These are phyloP conservation scores for Imleria badia DNA, from an alignment of 768 basidiomycete species.

Conservation along the genomic window DNA sequence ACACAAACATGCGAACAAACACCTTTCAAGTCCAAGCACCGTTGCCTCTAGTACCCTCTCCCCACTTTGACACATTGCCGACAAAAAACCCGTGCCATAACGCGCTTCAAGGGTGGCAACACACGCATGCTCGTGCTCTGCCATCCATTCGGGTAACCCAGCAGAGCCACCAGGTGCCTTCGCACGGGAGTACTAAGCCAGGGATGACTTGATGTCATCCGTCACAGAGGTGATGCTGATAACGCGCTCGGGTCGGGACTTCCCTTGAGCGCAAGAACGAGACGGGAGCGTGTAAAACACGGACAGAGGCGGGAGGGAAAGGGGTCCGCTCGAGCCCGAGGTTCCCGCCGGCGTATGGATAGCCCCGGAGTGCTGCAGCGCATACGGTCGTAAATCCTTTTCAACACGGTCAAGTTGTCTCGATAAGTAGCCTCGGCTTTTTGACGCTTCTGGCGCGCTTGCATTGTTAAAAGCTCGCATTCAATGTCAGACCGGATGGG, in stretches of 20 bases:
- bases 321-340: background rate
- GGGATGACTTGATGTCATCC: slow-evolving; percentile 25
- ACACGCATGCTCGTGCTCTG: slow-evolving; percentile 43
- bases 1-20: slow-evolving; percentile 61
- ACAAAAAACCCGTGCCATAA: slow-evolving; percentile 62
- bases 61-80: slow-evolving; percentile 43
- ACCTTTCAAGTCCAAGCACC: slow-evolving; percentile 54
- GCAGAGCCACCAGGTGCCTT: slow-evolving; percentile 39
- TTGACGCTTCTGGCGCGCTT: slow-evolving; percentile 28
- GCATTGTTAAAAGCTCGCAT: slow-evolving; percentile 28
- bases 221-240: background rate
- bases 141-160: slow-evolving; percentile 54
- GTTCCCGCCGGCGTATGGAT: background rate
- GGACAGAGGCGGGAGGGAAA: slow-evolving; percentile 43
- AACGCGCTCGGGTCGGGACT: slow-evolving; percentile 19
- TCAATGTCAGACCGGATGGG: slow-evolving; percentile 23
- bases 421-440: slow-evolving; percentile 27
- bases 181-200: slow-evolving; percentile 44
- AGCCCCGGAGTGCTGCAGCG: slow-evolving; percentile 29
- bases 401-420: slow-evolving; percentile 36
- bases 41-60: slow-evolving; percentile 36
- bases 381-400: slow-evolving; percentile 46
- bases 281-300: slow-evolving; percentile 53
- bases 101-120: slow-evolving; percentile 56
- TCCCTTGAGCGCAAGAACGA: slow-evolving; percentile 35